Evolutionary conservation across 2,329 filamentous ascomycete genomes (phyloP), one percentile per base, ranked within the genome.

Genomic region (Alternaria arbusti): DNA sequence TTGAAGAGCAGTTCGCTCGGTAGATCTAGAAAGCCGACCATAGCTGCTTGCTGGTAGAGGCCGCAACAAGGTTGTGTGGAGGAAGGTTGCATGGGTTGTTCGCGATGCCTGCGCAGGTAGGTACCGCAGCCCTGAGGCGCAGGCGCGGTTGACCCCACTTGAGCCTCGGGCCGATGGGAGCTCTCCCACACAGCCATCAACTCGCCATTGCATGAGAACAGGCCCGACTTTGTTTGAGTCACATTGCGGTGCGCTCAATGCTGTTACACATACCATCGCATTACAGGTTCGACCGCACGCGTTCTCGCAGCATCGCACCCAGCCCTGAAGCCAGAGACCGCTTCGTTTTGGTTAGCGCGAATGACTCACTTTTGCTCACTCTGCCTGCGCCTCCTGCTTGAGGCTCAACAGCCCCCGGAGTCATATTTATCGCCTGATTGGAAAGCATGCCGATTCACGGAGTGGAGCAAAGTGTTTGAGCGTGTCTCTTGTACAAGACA

Each of bases 301-400:
- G 26, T 47, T 40, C 20, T 3, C 11, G 20, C 5, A 3, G 9
- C 32, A 17, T 44, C 12, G 12, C n/a, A 32, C 25, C 32, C 26
- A 36, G 11, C 36, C 5, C 8, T 40, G 36, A 40, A 40, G 36
- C 15, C n/a, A 40, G 36, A 17, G 8, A 17, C n/a, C 36, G 36
- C 36, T 40, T 40, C n/a, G n/a, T 40, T 60, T 22, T 23, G 25
- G 58, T 63, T 74, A 73, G 71, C 64, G 69, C 44, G 28, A 56
- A 73, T 75, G 71, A 75, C 57, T 75, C 71, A 75, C 64, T 68
- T 69, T 67, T n/a, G 55, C 61, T 72, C 68, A 71, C 63, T 43
- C n/a, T 26, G 30, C 54, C 30, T 57, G 32, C 49, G 55, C 57
- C 47, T 56, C 8, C 17, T 13, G 25, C 47, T 36, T 44, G 13